Base-by-base conservation (phyloP, 345 rosid genomes). In the Euphorbia tirucalli region DNA sequence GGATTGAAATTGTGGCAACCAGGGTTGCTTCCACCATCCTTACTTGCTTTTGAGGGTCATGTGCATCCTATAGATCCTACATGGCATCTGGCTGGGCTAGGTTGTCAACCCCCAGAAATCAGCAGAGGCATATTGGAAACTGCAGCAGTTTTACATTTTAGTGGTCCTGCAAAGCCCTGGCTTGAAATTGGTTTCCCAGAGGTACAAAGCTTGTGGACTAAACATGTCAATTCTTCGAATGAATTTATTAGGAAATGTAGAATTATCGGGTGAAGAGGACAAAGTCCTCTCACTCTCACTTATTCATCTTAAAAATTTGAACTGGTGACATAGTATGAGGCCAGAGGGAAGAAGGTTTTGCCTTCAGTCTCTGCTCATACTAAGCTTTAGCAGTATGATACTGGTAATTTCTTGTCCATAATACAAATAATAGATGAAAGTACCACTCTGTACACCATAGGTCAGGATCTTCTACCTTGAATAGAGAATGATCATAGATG, bases 91-190 rank as follows among this genome's bases (percentile, higher is more conserved):
- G 86, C 88, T 37, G 97, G 92, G 54, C 76, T 93, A 74, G 98
- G 98, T n/a, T 77, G 83, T 75, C 82, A 84, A 57, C 79, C 78
- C n/a, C 69, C 81, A 1, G 80, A 87, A 44, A 30, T 73, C 27
- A 31, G 58, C 30, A 69, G 72, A 61, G 84, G 80, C 64, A 72
- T 73, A 28, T 21, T 87, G 35, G 83, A 85, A 72, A 72, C 87
- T 71, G 94, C 94, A 15, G 92, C 92, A 7, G 91, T 93, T 76
- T 71, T 93, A 81, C 98, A 93, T 85, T 93, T 91, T 70, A 91
- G 88, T 43, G 97, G 97, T 66, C 98, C 96, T 52, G 97, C 96
- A 35, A 93, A 93, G 74, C 97, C 98, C 22, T 93, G 98, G 98
- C 91, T 93, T 7, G 93, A 86, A 81, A 88, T 91, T 24, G 90